Conservation (phyloP, 78 protist genomes). For the Neovahlkampfia damariscottae region DNA sequence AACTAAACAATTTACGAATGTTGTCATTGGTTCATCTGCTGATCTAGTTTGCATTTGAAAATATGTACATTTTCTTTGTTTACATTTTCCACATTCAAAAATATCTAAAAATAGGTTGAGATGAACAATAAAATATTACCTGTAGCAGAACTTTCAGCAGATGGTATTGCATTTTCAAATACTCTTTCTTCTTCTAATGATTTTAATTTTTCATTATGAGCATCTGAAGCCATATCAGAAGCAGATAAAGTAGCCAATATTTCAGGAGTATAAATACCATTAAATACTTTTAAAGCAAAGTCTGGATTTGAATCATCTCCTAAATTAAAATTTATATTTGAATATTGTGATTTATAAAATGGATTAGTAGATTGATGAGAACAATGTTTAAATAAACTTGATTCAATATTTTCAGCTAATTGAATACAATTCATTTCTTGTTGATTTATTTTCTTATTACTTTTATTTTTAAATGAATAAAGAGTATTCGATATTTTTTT, state of each 20-base stretch:
- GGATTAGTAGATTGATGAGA: neutral
- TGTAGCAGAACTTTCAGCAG: too few species aligned
- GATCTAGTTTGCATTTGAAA: slow-evolving; percentile 68
- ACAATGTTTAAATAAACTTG: neutral
- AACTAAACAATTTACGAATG: slow-evolving; percentile 48
- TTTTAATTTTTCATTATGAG: neutral
- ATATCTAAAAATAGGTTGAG: slow-evolving; percentile 5
- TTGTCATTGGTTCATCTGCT: slow-evolving; percentile 79
- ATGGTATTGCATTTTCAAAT: too few species aligned
- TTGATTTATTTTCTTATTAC: too few species aligned
- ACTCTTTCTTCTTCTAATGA: neutral
- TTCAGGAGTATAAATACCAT: neutral
- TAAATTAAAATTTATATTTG: neutral
- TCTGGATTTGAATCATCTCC: neutral
- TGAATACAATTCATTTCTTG: neutral
- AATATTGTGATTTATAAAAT: neutral
- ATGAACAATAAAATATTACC: neutral
- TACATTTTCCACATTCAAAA: slow-evolving; percentile 69
- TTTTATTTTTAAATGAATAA: neutral
- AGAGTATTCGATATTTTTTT: neutral
- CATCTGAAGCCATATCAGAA: neutral
- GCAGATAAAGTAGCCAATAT: neutral
- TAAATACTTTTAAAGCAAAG: neutral
- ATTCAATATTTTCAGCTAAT: neutral
- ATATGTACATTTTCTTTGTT: slow-evolving; percentile 47